phyloP scores from a whole-genome alignment of 176 grass and related monocot genomes.

The Hordeum marinum region DNA sequence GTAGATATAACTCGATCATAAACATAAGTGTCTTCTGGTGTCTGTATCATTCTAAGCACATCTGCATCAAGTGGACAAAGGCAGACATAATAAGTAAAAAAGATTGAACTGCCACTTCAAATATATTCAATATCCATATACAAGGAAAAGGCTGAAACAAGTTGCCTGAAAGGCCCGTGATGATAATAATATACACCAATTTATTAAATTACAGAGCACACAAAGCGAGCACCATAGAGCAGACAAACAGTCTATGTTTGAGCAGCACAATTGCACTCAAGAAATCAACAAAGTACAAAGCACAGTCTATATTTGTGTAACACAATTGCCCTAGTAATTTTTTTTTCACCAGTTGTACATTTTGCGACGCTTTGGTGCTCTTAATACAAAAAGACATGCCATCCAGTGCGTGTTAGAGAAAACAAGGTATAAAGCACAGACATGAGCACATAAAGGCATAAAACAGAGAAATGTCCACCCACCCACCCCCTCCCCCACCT shows the following conservation, averaged over 20 bases:
- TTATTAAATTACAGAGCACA: background rate
- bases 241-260: background rate
- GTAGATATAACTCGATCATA: slow-evolving; percentile 91
- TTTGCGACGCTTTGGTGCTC: background rate
- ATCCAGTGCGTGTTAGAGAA: background rate
- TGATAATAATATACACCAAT: background rate
- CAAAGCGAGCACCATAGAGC: background rate
- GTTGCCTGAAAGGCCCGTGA: background rate
- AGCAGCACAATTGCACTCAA: background rate
- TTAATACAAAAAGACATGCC: background rate
- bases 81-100: slow-evolving; percentile 1
- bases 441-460: background rate
- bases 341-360: too few relatives aligned
- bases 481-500: background rate
- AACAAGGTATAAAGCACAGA: background rate
- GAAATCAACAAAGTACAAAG: background rate
- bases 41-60: slow-evolving; percentile 92
- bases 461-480: background rate
- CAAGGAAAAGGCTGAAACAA: background rate
- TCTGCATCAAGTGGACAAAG: slow-evolving; percentile 53
- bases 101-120: slow-evolving; percentile 25
- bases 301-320: background rate
- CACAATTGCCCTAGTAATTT: background rate
- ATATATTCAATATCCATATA: background rate
- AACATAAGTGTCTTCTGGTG: slow-evolving; percentile 85